Percentiles rank a stretch among this genome's conserved stretches.
These are phyloP conservation scores for Psidium guajava DNA, from an alignment of 345 rosid species.

Conservation along the genomic window DNA sequence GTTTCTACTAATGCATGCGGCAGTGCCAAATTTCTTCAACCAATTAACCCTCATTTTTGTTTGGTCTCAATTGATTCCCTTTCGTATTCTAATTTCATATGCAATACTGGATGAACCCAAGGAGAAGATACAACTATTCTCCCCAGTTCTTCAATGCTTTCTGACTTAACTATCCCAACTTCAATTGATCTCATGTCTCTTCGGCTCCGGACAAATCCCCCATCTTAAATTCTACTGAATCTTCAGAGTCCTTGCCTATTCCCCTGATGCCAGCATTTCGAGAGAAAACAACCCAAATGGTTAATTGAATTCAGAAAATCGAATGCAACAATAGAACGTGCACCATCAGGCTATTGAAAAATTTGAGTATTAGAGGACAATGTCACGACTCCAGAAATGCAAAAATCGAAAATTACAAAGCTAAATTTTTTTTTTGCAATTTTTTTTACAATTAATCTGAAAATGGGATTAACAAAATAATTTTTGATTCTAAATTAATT, in stretches of 20 bases:
- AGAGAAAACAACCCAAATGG: too few relatives aligned
- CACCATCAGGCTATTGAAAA: too few relatives aligned
- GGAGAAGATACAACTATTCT: slow-evolving; percentile 18
- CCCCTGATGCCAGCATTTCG: too few relatives aligned
- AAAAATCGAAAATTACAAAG: too few relatives aligned
- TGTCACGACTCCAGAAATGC: too few relatives aligned
- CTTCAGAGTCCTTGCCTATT: slow-evolving; percentile 23
- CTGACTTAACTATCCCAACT: slow-evolving; percentile 23
- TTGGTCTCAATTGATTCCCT: slow-evolving; percentile 4
- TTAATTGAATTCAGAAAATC: too few relatives aligned
- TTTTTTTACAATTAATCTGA: too few relatives aligned
- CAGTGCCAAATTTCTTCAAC: slow-evolving; percentile 39
- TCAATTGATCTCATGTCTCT: slow-evolving; percentile 16
- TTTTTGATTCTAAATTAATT: too few relatives aligned
- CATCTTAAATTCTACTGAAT: slow-evolving; percentile 20
- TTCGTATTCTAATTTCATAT: slow-evolving; percentile 6
- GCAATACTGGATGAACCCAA: slow-evolving; percentile 5
- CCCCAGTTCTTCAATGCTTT: slow-evolving; percentile 38
- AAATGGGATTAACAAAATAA: too few relatives aligned
- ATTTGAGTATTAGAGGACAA: too few relatives aligned
- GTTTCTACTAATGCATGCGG: slow-evolving; percentile 19
- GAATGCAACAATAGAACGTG: too few relatives aligned
- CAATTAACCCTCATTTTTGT: slow-evolving; percentile 26
- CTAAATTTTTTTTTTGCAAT: too few relatives aligned
- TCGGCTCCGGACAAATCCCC: slow-evolving; percentile 17